These are phyloP conservation scores for Tieghemiomyces parasiticus DNA, from an alignment of 192 early-diverging fungal species.

Conservation along the genomic window DNA sequence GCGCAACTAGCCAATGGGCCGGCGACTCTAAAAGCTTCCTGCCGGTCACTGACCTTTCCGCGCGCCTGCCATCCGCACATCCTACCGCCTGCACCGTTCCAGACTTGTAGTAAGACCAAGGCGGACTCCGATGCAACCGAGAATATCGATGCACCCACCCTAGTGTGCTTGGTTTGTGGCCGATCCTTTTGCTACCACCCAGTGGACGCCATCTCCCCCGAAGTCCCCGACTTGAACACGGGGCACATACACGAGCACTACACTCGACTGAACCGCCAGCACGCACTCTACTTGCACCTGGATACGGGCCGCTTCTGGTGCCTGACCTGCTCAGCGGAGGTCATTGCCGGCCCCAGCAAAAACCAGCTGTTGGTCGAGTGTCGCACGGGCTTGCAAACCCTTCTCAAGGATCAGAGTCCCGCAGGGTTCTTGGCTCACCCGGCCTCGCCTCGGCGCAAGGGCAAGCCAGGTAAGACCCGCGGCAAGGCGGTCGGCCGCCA, in stretches of 20 bases:
- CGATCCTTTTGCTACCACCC: not conserved
- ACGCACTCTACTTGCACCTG: not conserved
- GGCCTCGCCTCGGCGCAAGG: not conserved
- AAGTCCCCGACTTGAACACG: not conserved
- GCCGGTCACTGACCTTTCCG: not conserved
- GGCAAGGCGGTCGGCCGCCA: not conserved
- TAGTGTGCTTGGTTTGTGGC: conserved; percentile 7
- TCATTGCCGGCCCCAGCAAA: not conserved
- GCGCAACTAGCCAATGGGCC: too few species aligned
- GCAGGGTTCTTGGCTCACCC: not conserved
- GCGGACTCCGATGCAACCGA: not conserved
- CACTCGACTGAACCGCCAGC: conserved; percentile 3
- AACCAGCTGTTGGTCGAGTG: conserved; percentile 7
- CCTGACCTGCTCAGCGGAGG: not conserved
- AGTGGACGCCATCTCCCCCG: not conserved
- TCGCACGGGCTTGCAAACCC: not conserved
- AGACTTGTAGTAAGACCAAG: not conserved
- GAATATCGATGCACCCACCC: not conserved
- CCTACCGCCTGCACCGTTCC: not conserved
- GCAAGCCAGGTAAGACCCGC: not conserved
- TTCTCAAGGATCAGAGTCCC: not conserved
- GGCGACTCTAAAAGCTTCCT: too few species aligned
- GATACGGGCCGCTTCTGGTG: conserved; percentile 5
- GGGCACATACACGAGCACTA: conserved; percentile 5
- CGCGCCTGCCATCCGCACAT: not conserved